These are phyloP conservation scores for Chrysoporthe austroafricana DNA, from an alignment of 2,329 filamentous ascomycete species.

Conservation along the genomic window DNA sequence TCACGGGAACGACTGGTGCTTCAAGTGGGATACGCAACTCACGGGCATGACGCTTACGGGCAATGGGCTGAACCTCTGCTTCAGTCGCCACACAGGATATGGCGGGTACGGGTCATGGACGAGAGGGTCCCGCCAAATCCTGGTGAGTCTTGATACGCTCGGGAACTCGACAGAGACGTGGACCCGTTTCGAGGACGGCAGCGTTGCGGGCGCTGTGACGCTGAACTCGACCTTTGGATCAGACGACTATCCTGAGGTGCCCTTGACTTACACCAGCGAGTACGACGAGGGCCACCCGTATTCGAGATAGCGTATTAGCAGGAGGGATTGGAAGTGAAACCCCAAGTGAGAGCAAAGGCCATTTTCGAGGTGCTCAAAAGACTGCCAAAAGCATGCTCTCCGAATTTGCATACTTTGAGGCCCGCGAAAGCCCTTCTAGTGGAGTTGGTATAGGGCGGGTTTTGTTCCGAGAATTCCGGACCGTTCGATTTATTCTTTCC, in stretches of 20 bases:
- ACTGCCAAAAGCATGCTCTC: no score
- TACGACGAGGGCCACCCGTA: slow-evolving; percentile 2
- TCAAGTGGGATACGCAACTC: slow-evolving; percentile 46
- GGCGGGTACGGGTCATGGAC: slow-evolving; percentile 70
- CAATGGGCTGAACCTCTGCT: slow-evolving; percentile 46
- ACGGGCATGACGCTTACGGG: slow-evolving; percentile 37
- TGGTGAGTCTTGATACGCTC: slow-evolving; percentile 49
- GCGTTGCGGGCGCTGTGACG: slow-evolving; percentile 53
- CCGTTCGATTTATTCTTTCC: no score
- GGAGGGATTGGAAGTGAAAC: neutral
- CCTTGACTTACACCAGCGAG: slow-evolving; percentile 13
- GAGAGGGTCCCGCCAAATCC: slow-evolving; percentile 62
- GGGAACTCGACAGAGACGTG: slow-evolving; percentile 53
- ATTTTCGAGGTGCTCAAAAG: neutral
- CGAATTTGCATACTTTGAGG: no score
- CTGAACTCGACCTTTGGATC: slow-evolving; percentile 58
- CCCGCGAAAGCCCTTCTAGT: no score
- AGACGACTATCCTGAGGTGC: slow-evolving; percentile 14
- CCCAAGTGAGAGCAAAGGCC: no score
- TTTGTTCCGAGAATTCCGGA: no score
- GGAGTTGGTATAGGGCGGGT: no score
- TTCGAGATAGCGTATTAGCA: neutral
- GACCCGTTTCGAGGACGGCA: slow-evolving; percentile 62
- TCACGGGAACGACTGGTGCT: slow-evolving; percentile 65
- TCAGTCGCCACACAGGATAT: slow-evolving; percentile 69